Evolutionary conservation across 306 rosid species (phyloP), one percentile per base, ranked within the genome.

Genomic region (Leucaena leucocephala): DNA sequence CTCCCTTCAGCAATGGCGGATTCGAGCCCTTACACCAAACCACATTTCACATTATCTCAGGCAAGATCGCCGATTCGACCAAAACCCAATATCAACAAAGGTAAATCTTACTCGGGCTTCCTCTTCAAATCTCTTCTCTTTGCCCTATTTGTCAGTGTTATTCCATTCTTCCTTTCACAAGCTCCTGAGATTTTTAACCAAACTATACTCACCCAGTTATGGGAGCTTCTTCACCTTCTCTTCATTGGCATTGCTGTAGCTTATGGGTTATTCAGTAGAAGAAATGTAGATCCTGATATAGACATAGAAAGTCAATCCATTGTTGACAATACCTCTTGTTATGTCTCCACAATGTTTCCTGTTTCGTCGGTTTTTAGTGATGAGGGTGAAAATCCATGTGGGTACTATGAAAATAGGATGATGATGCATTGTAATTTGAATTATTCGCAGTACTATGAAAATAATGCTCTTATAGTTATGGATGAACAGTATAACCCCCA

Each of bases 141-240:
- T 83, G 76, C 71, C 57, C 2, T 81, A 8, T 57, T 83, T 4
- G 42, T 88, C 59, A 15, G 78, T 44, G 46, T 82, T 65, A 68
- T 90, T 5, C 90, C 90, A 13, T 76, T 88, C 3, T 96, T 96
- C 79, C 99, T 97, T 70, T 93, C 97, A 27, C 89, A 96, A 87
- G 94, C 98, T 78, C 99, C 99, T 39, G 97, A 91, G 0, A 90
- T 93, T 82, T 45, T 96, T 76, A 82, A 77, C 81, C 87, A 87
- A 69, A 85, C 87, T 9, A 57, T 87, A 13, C 39, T 85, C 66
- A 77, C 83, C 50, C 89, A 87, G 83, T 78, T 84, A 33, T 90
- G 92, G 95, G 95, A 90, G 84, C 89, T 90, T 2, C 43, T 88
- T 85, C 91, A 88, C 83, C 87, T 90, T 49, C 73, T 88, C 63